Base-by-base conservation (phyloP, 2,329 filamentous ascomycete genomes). In the Chaetoscypha palmicola region DNA sequence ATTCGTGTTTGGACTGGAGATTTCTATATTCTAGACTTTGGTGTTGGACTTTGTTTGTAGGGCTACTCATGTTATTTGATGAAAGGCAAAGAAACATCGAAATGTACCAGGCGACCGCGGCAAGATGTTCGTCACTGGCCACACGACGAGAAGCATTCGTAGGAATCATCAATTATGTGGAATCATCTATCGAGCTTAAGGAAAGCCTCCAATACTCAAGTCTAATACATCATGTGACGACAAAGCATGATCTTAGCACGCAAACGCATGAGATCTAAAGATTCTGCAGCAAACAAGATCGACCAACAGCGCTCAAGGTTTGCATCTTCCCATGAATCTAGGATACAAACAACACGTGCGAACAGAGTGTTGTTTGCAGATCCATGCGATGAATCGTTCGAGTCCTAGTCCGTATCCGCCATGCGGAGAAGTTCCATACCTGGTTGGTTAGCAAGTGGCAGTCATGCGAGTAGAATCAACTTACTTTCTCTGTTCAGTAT, bases 401-500 rank as follows among this genome's bases (percentile, higher is more conserved):
- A 95, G 75, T 56, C 92, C 92, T 38, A 98, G 74, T 41, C 91
- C 91, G 65, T 95, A 97, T 43, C 91, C 50, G 23, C 52, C 53
- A 67, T 97, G 91, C 21, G 89, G 88, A 34, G 85, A 89, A 43
- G 85, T 89, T 44, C 92, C 92, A 62, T 97, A 95, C 67, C 84
- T 88, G 51, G 32, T 32, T 34, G 5, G 16, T 31, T 19, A 26
- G 51, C 45, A 16, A 31, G 17, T 14, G 14, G n/a, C 2, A 4
- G 11, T 38, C 24, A n/a, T 9, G 14, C 3, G 12, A 11, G 4
- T 10, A 8, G 14, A 3, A 17, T n/a, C 48, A 49, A 79, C 83
- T 73, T 68, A 90, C 86, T 92, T 94, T 63, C 90, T 76, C 77
- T 95, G 89, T 41, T 62, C 92, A 23, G 89, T 94, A 71, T 97